These are phyloP conservation scores for Spongiforma sp. DNA, from an alignment of 1,284 basidiomycete species.

Conservation along the genomic window DNA sequence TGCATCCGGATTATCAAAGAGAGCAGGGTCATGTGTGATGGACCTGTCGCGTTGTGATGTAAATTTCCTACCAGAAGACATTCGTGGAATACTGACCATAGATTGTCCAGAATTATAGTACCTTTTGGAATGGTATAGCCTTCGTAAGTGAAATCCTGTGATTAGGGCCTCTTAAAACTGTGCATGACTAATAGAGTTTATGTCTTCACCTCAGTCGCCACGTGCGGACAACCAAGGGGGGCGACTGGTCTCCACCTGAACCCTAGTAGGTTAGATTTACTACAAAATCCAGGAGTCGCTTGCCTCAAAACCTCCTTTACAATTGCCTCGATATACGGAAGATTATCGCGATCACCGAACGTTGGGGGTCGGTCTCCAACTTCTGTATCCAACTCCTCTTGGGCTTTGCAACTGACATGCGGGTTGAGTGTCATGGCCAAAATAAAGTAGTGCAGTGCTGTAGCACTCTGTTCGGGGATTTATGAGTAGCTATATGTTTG, in stretches of 20 bases:
- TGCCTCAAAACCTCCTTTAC: too few species aligned
- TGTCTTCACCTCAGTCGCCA: conserved; percentile 8
- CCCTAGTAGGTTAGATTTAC: too few species aligned
- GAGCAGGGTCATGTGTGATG: too few species aligned
- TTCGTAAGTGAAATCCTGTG: conserved; percentile 22
- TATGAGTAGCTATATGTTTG: background rate
- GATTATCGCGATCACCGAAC: too few species aligned
- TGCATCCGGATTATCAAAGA: background rate
- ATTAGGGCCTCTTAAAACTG: background rate
- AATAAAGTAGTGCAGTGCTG: conserved; percentile 11
- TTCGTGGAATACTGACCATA: too few species aligned
- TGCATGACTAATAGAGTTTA: background rate
- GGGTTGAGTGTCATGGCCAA: conserved; percentile 15
- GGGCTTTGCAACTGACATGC: background rate
- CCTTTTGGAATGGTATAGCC: conserved; percentile 42
- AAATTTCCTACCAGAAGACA: too few species aligned
- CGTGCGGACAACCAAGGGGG: conserved; percentile 11
- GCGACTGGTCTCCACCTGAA: conserved; percentile 16
- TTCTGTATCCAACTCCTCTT: too few species aligned
- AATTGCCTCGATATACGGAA: too few species aligned
- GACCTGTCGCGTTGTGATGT: too few species aligned
- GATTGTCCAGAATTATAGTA: conserved; percentile 35
- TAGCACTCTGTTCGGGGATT: conserved; percentile 6
- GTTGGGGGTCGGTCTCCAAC: too few species aligned
- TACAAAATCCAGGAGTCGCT: too few species aligned